Base-by-base conservation (phyloP, 192 early-diverging fungal genomes). In the Mortierella antarctica region DNA sequence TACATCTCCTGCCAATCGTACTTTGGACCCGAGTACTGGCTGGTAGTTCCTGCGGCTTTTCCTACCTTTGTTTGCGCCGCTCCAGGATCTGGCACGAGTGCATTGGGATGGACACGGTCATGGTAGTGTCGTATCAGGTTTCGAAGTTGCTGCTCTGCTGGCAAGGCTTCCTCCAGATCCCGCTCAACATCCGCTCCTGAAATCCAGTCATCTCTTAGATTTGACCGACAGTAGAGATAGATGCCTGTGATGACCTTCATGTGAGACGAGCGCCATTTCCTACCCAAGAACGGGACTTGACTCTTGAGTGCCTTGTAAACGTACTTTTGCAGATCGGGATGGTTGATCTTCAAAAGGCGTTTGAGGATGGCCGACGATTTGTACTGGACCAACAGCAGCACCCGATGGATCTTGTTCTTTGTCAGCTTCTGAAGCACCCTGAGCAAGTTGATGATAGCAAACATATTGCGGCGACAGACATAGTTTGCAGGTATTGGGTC, bases 191-290 rank as follows among this genome's bases (percentile, higher is more conserved):
- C 93, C 3, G 79, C 71, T 13, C 89, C 88, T 8, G 87, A 82
- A 5, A 95, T 82, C 84, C 90, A 94, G 41, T 95, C 91, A 70
- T 95, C 94, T 14, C 83, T 70, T 39, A 94, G 67, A 65, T 84
- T 85, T 0, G 92, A 90, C 4, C 85, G 75, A 58, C 93, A 83
- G 41, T 86, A 85, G 48, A 92, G 64, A 69, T 89, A 95, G 45
- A 95, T 94, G 0, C 87, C 81, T 20, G 95, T 94, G 31, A 96
- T 91, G 5, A 92, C 86, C 63, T 91, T 92, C 93, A 95, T 95
- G 70, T 95, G 95, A 89, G 92, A 89, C 40, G 89, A 83, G 31
- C 93, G 85, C 95, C 95, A 96, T 69, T 93, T 94, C 42, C 88
- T 87, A 46, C 95, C 95, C 6, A 96, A 65, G 70, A 88, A 94